Conservation (phyloP, 1,284 basidiomycete species). For the Bjerkandera adusta region DNA sequence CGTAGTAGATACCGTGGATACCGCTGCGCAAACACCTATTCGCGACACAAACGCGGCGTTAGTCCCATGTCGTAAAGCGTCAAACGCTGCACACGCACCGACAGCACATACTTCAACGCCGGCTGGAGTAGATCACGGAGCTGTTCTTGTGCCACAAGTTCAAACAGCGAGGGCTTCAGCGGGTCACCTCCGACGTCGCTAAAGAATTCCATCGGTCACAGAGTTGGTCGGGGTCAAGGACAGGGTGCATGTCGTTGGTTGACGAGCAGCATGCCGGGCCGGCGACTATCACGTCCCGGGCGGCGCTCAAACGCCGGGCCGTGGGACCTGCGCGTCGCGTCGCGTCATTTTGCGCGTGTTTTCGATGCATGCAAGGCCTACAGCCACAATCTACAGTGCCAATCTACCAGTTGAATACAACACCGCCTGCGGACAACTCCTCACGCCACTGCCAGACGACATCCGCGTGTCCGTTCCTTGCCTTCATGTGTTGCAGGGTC, state of each 20-base stretch:
- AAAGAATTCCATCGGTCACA: conserved; percentile 76
- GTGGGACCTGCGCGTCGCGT: too few relatives aligned
- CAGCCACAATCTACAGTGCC: too few relatives aligned
- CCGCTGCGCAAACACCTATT: conserved; percentile 90
- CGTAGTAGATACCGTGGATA: conserved; percentile 92
- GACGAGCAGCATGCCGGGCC: neutral
- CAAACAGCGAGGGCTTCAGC: conserved; percentile 89
- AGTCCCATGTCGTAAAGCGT: neutral
- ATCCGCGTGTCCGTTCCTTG: conserved; percentile 1
- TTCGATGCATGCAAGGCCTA: too few relatives aligned
- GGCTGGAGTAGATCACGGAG: conserved; percentile 91
- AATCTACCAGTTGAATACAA: conserved; percentile 1
- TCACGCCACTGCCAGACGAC: conserved; percentile 21
- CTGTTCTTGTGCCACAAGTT: conserved; percentile 95
- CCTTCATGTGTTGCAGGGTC: neutral
- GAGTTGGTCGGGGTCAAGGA: neutral
- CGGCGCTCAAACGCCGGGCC: neutral
- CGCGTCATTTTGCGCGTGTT: too few relatives aligned
- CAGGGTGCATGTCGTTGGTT: neutral
- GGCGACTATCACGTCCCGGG: conserved; percentile 7
- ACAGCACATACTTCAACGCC: conserved; percentile 92
- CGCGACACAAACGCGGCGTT: conserved; percentile 3
- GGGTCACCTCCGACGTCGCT: conserved; percentile 70
- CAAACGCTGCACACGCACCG: conserved; percentile 48
- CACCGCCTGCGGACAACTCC: neutral